Percentiles rank a stretch among this genome's conserved stretches.
These are phyloP conservation scores for Fraxinus albicans DNA, from an alignment of 305 asterid species.

Conservation along the genomic window DNA sequence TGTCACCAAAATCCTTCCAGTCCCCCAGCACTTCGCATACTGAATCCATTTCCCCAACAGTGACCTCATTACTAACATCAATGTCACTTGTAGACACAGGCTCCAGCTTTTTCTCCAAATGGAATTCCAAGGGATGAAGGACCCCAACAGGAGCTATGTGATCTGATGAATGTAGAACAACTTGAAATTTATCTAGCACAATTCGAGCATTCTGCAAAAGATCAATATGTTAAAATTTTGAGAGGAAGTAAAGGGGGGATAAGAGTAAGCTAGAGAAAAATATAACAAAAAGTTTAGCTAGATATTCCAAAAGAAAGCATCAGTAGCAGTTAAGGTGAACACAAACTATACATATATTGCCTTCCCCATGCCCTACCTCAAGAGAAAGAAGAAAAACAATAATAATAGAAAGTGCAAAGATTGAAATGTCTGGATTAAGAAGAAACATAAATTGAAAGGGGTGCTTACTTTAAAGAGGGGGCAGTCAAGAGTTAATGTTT, in stretches of 20 bases:
- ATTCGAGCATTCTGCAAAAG: constrained; percentile 77
- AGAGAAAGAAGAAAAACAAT: not conserved
- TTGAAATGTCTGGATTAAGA: not conserved
- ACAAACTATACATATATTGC: constrained; percentile 2
- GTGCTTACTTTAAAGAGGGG: constrained; percentile 83
- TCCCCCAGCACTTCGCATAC: constrained; percentile 74
- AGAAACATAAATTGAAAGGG: constrained; percentile 12
- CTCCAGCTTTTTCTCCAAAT: constrained; percentile 62
- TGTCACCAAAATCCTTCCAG: constrained; percentile 38
- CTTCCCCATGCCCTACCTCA: constrained; percentile 1
- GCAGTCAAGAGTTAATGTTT: constrained; percentile 93
- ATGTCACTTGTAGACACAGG: constrained; percentile 36
- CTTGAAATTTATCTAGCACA: constrained; percentile 83
- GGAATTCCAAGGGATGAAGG: constrained; percentile 87
- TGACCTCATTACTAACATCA: constrained; percentile 31
- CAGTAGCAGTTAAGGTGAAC: constrained; percentile 8
- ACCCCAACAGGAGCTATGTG: constrained; percentile 93
- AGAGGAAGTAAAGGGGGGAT: constrained; percentile 8
- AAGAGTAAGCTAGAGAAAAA: constrained; percentile 8
- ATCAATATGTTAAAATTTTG: constrained; percentile 30
- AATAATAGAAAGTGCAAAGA: not conserved
- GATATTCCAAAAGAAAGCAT: constrained; percentile 11
- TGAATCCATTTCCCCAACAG: constrained; percentile 38
- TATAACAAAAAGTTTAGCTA: constrained; percentile 7
- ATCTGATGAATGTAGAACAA: constrained; percentile 77